Evolutionary conservation across 768 basidiomycete genomes (phyloP).

Genomic region (Termitomyces sp.): DNA sequence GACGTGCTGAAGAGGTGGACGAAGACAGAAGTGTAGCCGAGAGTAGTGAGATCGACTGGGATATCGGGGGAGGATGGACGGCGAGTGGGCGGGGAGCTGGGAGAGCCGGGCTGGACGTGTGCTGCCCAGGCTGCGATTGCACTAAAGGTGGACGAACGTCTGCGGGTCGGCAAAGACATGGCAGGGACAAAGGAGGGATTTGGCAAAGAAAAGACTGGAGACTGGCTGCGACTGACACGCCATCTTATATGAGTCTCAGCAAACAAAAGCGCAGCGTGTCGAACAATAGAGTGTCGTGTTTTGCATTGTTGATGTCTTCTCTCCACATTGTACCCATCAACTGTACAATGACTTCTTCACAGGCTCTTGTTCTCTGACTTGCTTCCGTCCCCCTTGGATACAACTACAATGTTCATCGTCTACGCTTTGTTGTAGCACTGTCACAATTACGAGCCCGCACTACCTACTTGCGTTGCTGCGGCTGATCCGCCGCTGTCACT

Average conservation of each 20-base stretch:
- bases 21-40: slow-evolving; percentile 66
- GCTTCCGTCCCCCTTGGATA: background rate
- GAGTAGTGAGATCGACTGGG: slow-evolving; percentile 46
- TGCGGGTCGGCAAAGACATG: background rate
- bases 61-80: slow-evolving; percentile 14
- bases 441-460: too few relatives aligned
- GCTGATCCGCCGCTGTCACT: too few relatives aligned
- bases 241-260: background rate
- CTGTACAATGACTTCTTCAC: background rate
- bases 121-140: slow-evolving; percentile 58
- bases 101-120: slow-evolving; percentile 65
- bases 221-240: background rate
- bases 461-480: too few relatives aligned
- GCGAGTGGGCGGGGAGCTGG: slow-evolving; percentile 35
- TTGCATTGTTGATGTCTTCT: background rate
- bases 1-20: slow-evolving; percentile 46
- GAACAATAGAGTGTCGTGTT: background rate
- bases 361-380: background rate
- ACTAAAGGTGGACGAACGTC: slow-evolving; percentile 38
- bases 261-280: background rate
- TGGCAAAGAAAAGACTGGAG: too few relatives aligned
- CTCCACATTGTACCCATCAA: too few relatives aligned
- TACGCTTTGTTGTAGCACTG: too few relatives aligned
- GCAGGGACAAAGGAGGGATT: background rate
- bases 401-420: background rate